Conservation (phyloP, 176 grass and related monocot genomes). For the Oryza coarctata region DNA sequence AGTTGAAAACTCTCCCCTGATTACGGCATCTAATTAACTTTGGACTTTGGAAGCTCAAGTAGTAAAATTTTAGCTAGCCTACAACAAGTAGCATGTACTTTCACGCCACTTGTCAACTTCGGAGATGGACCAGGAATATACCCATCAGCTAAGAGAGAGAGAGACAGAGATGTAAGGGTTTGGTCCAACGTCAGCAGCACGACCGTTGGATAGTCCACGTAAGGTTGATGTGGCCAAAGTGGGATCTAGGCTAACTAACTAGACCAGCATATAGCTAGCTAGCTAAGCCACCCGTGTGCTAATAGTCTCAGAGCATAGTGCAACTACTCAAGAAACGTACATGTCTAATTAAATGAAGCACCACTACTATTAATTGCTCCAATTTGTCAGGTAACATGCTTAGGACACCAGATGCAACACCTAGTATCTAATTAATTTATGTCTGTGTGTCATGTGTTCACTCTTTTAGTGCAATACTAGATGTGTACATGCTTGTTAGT, state of each 20-base stretch:
- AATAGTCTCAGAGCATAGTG: not conserved
- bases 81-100: not conserved
- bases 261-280: not conserved
- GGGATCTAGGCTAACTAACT: not conserved
- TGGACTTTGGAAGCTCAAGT: not conserved
- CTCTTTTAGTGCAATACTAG: not conserved
- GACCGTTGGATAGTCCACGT: conserved; percentile 57
- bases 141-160: not conserved
- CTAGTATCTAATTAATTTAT: not conserved
- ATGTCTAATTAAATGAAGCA: not conserved
- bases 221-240: conserved; percentile 29
- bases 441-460: not conserved
- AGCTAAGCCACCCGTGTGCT: not conserved
- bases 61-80: not conserved
- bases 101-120: conserved; percentile 12
- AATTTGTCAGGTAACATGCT: not conserved
- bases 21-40: not conserved
- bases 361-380: not conserved
- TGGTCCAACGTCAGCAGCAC: conserved; percentile 57
- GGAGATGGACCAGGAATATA: conserved; percentile 34
- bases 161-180: conserved; percentile 1
- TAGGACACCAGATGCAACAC: conserved; percentile 10
- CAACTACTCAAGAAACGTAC: not conserved
- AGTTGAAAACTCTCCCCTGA: conserved; percentile 17
- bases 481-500: no score